Evolutionary conservation across 148 eudicot genomes (phyloP), one percentile per base, ranked within the genome.

Genomic region (Rhododendron vialii): DNA sequence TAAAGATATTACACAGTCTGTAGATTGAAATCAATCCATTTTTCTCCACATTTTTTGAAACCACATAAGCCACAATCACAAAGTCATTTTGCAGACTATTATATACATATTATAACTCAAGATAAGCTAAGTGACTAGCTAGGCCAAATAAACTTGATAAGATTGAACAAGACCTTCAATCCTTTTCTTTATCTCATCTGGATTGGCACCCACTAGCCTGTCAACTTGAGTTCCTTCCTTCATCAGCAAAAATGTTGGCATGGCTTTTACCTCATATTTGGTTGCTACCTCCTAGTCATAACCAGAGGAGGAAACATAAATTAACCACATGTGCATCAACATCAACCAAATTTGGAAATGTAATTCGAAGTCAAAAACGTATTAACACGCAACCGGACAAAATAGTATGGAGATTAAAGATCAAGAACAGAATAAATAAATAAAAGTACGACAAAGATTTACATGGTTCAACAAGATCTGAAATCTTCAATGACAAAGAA

Each of bases 151-250:
- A 50, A 50, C 55, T 50, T 50, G 55, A 50, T 17, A 53, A 48
- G 92, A 83, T 76, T 89, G 91, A 71, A 90, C 86, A 81, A 90
- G 88, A 30, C 30, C 83, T 73, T 90, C 90, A 30, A 94, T 83
- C 89, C 93, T 89, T 85, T 86, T 95, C 93, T 55, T 92, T 11
- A 93, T 90, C 88, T 94, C 98, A 3, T 92, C 96, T 24, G 97
- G 97, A 89, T 95, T 95, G 1, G 98, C 98, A 82, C 98, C 98
- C 15, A 95, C 94, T 10, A 95, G 75, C 89, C 89, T 95, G 82
- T 90, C 95, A 69, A 92, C 93, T 35, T 75, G 87, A 59, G 61
- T 83, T 7, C 94, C 94, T 65, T 85, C 93, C 89, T 94, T 95
- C 59, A 95, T 84, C 51, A 95, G 87, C 86, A 95, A 2, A 83